These are phyloP conservation scores for Rhododendron mucronatum DNA, from an alignment of 148 eudicot species.

Conservation along the genomic window DNA sequence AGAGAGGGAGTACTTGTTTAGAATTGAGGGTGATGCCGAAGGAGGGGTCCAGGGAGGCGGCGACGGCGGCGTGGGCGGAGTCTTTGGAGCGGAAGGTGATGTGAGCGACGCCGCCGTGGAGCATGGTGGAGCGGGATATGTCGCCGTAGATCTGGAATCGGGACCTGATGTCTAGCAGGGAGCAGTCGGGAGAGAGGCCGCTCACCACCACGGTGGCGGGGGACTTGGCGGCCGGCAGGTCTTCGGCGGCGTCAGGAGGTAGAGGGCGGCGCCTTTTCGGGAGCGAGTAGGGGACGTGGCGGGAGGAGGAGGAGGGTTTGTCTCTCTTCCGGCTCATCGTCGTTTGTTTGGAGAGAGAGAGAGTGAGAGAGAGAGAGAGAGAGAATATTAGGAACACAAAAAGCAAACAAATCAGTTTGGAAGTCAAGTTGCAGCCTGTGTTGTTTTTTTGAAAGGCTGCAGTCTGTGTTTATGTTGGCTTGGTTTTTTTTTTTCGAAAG, in stretches of 20 bases:
- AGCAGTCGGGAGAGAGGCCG: constrained; percentile 63
- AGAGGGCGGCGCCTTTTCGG: constrained; percentile 77
- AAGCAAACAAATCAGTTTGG: neutral
- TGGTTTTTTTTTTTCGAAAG: too few species aligned
- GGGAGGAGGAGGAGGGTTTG: constrained; percentile 32
- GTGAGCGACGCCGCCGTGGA: constrained; percentile 47
- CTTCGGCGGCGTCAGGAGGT: constrained; percentile 18
- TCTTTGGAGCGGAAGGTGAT: constrained; percentile 56
- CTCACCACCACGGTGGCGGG: constrained; percentile 44
- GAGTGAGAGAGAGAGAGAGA: neutral
- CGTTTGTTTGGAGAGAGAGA: neutral
- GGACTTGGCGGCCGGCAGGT: constrained; percentile 17
- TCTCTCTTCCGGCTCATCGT: constrained; percentile 38
- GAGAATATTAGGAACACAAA: neutral
- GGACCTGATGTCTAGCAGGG: constrained; percentile 69
- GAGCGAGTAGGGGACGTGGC: constrained; percentile 55
- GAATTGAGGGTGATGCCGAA: constrained; percentile 67
- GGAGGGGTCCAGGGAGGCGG: constrained; percentile 54
- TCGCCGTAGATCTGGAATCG: constrained; percentile 81
- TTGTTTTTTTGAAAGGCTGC: too few species aligned
- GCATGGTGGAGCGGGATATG: constrained; percentile 46
- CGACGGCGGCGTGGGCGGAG: constrained; percentile 55
- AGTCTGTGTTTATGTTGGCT: too few species aligned
- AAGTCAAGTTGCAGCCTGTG: too few species aligned
- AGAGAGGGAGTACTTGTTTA: constrained; percentile 30